Evolutionary conservation across 1,284 basidiomycete species (phyloP), one percentile per base, ranked within the genome.

Genomic region (Inonotus obliquus): DNA sequence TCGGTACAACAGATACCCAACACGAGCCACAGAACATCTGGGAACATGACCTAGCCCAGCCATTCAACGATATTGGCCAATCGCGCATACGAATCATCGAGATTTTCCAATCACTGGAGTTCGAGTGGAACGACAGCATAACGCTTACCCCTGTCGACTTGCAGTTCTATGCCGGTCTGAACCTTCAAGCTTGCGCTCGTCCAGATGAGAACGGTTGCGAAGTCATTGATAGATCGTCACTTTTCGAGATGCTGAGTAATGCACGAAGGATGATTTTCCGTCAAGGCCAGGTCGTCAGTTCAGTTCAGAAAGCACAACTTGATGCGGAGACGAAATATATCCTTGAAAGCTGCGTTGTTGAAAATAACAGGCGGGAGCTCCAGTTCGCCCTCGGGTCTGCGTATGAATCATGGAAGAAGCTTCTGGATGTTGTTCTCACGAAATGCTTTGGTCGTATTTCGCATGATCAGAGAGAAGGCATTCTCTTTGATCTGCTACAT

Each of bases 401-500:
- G 44, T 89, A 92, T 69, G 85, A 89, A 62, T 81, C 94, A 0
- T 97, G 94, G 94, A 84, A 88, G 63, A 81, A 87, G 58, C 71
- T 94, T 23, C 78, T 96, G 60, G 91, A 95, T 73, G 86, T 94
- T 67, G 83, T 88, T 1, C 79, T 97, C 14, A 86, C 86, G 44
- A 92, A 93, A 69, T 91, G 92, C 62, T 95, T 96, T 75, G 80
- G 86, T 63, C 83, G 87, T 44, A 77, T 97, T 4, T 87, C 91
- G 0, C 84, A 88, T 63, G 89, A 93, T 65, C 83, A 84, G 21
- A 83, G 91, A 23, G 94, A 96, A 71, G 87, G 84, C 61, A 88
- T 96, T 75, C 78, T 96, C 2, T 93, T 96, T 65, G 94, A 96
- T 68, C 77, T 97, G 11, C 80, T 98, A 9, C 86, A 90, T 64